Percentiles rank a stretch among this genome's conserved stretches.
Conservation (phyloP, 2,329 filamentous ascomycete species). For the Talaromyces sp. region DNA sequence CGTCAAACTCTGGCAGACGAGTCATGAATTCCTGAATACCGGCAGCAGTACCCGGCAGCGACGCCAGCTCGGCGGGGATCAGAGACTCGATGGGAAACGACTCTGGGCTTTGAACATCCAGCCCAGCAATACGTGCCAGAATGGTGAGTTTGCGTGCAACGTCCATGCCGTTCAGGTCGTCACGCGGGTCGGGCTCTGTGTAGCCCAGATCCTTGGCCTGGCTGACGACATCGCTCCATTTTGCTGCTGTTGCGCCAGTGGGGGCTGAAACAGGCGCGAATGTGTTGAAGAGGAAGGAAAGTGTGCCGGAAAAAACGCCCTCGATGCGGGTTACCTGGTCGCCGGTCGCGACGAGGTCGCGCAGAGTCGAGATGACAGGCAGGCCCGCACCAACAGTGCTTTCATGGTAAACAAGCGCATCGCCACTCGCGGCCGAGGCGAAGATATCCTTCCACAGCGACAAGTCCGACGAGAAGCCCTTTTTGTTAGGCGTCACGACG, state of each 20-base stretch:
- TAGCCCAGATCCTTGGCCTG: conserved; percentile 92
- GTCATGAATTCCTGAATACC: conserved; percentile 78
- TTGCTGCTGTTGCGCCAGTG: conserved; percentile 52
- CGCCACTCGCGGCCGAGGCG: conserved; percentile 55
- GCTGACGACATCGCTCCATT: conserved; percentile 86
- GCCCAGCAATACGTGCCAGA: conserved; percentile 75
- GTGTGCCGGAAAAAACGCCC: conserved; percentile 94
- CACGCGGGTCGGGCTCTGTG: conserved; percentile 80
- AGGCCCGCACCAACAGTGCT: conserved; percentile 90
- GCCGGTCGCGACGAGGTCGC: conserved; percentile 90
- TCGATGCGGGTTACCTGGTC: conserved; percentile 90
- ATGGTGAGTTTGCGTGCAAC: conserved; percentile 97
- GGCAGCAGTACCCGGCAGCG: conserved; percentile 51
- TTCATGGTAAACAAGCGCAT: conserved; percentile 87
- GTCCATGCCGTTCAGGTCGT: conserved; percentile 81
- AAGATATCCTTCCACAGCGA: conserved; percentile 87
- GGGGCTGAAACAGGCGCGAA: conserved; percentile 75
- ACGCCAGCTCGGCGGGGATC: conserved; percentile 82
- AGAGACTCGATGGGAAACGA: conserved; percentile 91
- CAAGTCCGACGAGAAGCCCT: conserved; percentile 82
- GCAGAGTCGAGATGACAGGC: conserved; percentile 87
- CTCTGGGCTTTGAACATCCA: conserved; percentile 76
- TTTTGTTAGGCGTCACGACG: conserved; percentile 97
- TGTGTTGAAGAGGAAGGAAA: conserved; percentile 97
- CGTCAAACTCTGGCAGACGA: conserved; percentile 74